Evolutionary conservation across 768 basidiomycete species (phyloP).

Genomic region (Arthromyces matolae): DNA sequence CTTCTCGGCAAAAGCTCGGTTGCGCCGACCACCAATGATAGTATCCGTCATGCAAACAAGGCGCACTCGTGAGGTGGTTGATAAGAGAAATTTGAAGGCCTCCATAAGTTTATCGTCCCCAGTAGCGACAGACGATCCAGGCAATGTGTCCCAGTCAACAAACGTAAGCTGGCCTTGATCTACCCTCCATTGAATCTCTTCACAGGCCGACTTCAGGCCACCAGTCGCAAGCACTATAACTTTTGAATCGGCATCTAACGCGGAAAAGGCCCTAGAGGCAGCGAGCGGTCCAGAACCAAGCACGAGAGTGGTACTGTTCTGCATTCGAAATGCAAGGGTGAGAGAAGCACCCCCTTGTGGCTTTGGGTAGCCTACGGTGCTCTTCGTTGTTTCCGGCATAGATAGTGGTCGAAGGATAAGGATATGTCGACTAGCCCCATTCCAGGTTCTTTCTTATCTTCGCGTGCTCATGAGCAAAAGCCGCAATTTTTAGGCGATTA

Average conservation of each 20-base stretch:
- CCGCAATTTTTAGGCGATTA: no score
- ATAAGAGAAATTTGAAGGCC: conserved; percentile 47
- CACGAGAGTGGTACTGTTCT: conserved; percentile 55
- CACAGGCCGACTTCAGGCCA: conserved; percentile 48
- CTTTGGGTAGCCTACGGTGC: conserved; percentile 27
- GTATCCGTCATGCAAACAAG: conserved; percentile 86
- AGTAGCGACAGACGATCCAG: conserved; percentile 29
- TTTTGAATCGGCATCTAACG: conserved; percentile 72
- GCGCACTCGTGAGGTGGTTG: conserved; percentile 24
- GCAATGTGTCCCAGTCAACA: conserved; percentile 49
- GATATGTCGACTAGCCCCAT: not conserved
- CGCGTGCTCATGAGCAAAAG: conserved; percentile 32
- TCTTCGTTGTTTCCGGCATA: conserved; percentile 12
- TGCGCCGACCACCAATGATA: conserved; percentile 43
- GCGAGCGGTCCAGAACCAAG: conserved; percentile 79
- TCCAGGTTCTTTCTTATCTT: conserved; percentile 14
- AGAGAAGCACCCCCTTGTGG: conserved; percentile 68
- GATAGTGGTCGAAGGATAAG: conserved; percentile 2
- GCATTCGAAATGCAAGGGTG: conserved; percentile 68
- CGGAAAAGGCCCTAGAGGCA: conserved; percentile 77
- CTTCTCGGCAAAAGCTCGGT: conserved; percentile 48
- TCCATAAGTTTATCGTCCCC: conserved; percentile 34
- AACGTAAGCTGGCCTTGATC: conserved; percentile 52
- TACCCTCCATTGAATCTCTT: conserved; percentile 68
- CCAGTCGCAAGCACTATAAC: conserved; percentile 65